Evolutionary conservation across 2,329 filamentous ascomycete genomes (phyloP), one percentile per base, ranked within the genome.

Genomic region (Venturia nashicola): DNA sequence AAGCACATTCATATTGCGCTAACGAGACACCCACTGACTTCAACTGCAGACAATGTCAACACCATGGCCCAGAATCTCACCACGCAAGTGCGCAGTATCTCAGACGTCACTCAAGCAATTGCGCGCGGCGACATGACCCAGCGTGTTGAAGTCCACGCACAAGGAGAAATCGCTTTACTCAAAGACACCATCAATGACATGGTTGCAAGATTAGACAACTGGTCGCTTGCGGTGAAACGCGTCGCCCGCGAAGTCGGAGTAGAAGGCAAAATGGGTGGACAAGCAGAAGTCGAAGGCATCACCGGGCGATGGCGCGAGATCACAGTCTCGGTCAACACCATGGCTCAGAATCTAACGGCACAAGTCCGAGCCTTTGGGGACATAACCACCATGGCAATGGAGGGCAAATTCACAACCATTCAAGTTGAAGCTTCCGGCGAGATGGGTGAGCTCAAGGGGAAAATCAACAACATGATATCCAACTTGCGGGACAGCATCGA

Each of bases 391-490:
- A 86, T 94, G 44, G 94, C 94, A 36, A 97, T 93, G 65, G 92
- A 96, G 73, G 94, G 94, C 67, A 93, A 99, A 76, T 97, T 97
- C 75, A 96, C 91, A 32, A 96, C 97, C 74, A 86, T 99, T 74
- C 96, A 94, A 59, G 93, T 99, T 20, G 92, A 97, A 75, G 94
- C 94, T 23, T 97, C 93, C 14, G 94, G 94, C 67, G 94, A 99
- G 76, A 97, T 99, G 94, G 94, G 97, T 76, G 93, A 97, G 75
- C 82, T 99, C 70, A 99, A 99, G 78, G 87, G 92, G 71, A 97
- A 97, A 81, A 97, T 99, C 82, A 99, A 97, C 74, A 90, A 95
- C 79, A 99, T 99, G 94, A 92, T 97, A 62, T 94, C 90, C 73
- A 96, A 96, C 73, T 79, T 99, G 67, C 83, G 93, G 69, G 94